Percentiles rank a stretch among this genome's conserved stretches.
Conservation (phyloP, 441 rosid species). For the Erodium moschatum region DNA sequence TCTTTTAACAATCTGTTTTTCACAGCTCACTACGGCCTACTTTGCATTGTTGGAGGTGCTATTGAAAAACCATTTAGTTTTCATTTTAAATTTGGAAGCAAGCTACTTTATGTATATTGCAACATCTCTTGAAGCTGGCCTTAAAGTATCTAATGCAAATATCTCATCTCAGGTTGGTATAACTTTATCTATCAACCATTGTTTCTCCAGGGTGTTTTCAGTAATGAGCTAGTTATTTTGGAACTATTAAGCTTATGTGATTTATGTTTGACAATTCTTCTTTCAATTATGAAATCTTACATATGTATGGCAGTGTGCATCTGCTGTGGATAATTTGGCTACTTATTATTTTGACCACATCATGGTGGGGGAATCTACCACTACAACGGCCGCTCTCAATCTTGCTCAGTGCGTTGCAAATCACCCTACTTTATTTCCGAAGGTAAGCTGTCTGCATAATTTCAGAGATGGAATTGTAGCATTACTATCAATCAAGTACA, state of each 20-base stretch:
- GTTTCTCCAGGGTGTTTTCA: neutral
- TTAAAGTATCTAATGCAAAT: conserved; percentile 74
- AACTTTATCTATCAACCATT: conserved; percentile 1
- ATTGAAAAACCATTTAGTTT: conserved; percentile 62
- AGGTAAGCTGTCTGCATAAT: conserved; percentile 40
- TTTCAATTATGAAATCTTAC: neutral
- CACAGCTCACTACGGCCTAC: conserved; percentile 91
- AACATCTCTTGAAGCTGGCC: conserved; percentile 95
- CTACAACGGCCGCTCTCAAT: conserved; percentile 57
- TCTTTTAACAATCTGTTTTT: conserved; percentile 18
- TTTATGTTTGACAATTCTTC: too few species aligned
- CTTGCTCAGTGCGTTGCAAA: conserved; percentile 81
- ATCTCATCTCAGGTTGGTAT: conserved; percentile 83
- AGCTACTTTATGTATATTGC: conserved; percentile 89
- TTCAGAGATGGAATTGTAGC: neutral
- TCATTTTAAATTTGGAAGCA: conserved; percentile 69
- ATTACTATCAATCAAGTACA: neutral
- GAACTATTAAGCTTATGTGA: neutral
- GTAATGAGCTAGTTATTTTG: conserved; percentile 5
- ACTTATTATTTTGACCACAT: conserved; percentile 87
- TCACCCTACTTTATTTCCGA: conserved; percentile 85
- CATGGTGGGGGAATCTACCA: conserved; percentile 81
- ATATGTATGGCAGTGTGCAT: conserved; percentile 66
- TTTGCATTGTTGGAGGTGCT: conserved; percentile 89
- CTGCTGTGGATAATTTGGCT: conserved; percentile 93